phyloP scores from a whole-genome alignment of 345 rosid species.

The Euclidium syriacum region DNA sequence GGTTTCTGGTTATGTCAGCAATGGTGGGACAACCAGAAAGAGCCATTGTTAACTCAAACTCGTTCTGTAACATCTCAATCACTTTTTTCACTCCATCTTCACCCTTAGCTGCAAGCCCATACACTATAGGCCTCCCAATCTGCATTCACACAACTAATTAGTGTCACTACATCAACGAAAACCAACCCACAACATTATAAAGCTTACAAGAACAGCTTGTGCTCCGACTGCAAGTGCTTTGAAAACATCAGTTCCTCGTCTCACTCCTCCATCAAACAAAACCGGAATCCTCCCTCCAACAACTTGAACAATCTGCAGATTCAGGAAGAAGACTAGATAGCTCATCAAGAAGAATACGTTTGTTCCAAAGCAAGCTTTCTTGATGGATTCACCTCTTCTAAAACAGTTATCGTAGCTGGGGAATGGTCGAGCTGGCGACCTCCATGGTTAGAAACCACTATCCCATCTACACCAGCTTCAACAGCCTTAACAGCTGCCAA shows the following conservation, averaged over 20 bases:
- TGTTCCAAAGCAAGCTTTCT: too few relatives aligned
- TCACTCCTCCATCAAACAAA: conserved; percentile 62
- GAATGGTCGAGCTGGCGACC: conserved; percentile 56
- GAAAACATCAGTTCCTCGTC: conserved; percentile 66
- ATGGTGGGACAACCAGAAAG: conserved; percentile 53
- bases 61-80: conserved; percentile 53
- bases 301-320: conserved; percentile 59
- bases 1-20: conserved; percentile 46
- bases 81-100: conserved; percentile 49
- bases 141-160: conserved; percentile 23
- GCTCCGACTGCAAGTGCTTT: conserved; percentile 75
- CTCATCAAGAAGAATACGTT: too few relatives aligned
- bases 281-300: conserved; percentile 63
- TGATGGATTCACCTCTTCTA: conserved; percentile 44
- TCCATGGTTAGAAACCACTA: conserved; percentile 65
- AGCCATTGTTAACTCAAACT: conserved; percentile 66
- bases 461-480: conserved; percentile 50
- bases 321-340: too few relatives aligned
- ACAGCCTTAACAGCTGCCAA: conserved; percentile 51
- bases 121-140: conserved; percentile 69
- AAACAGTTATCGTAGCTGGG: conserved; percentile 48
- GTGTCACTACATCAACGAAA: not conserved
- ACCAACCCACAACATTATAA: not conserved
- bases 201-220: conserved; percentile 60
- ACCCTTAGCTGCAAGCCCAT: conserved; percentile 59